Conservation (phyloP, 345 rosid species). For the Lepidium aucheri region DNA sequence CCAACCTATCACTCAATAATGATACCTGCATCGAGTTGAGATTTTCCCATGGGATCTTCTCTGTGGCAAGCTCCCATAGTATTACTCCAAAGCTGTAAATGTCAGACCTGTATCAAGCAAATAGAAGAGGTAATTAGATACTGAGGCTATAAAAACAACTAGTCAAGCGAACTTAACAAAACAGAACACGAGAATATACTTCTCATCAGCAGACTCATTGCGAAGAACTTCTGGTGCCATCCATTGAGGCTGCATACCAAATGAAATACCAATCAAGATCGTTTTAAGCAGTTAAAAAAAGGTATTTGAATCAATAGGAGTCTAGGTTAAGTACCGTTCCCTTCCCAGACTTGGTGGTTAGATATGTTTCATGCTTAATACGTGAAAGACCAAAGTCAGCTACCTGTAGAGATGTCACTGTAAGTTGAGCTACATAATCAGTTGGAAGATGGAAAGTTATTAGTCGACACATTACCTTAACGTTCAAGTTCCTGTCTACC, state of each 20-base stretch:
- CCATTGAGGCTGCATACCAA: slow-evolving; percentile 84
- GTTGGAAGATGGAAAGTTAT: background rate
- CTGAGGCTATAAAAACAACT: slow-evolving; percentile 10
- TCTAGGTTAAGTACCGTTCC: slow-evolving; percentile 62
- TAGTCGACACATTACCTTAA: slow-evolving; percentile 47
- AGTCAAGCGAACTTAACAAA: background rate
- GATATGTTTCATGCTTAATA: slow-evolving; percentile 73
- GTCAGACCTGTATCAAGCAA: slow-evolving; percentile 57
- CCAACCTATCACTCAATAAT: background rate
- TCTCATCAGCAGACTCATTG: slow-evolving; percentile 89
- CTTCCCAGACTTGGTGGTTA: slow-evolving; percentile 70
- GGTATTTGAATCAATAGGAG: background rate
- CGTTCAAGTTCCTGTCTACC: slow-evolving; percentile 91
- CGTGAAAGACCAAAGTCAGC: slow-evolving; percentile 98
- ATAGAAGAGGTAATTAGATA: slow-evolving; percentile 1
- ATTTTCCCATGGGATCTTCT: slow-evolving; percentile 95
- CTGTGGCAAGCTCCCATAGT: slow-evolving; percentile 90
- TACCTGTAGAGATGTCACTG: slow-evolving; percentile 43
- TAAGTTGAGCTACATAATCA: background rate
- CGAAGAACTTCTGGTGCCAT: slow-evolving; percentile 98
- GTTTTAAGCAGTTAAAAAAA: background rate
- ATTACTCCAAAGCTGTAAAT: slow-evolving; percentile 89
- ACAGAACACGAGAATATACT: slow-evolving; percentile 39
- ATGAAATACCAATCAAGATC: background rate
- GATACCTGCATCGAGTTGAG: slow-evolving; percentile 91